phyloP scores from a whole-genome alignment of 139 green algal genomes.

The Picochlorum sp. region DNA sequence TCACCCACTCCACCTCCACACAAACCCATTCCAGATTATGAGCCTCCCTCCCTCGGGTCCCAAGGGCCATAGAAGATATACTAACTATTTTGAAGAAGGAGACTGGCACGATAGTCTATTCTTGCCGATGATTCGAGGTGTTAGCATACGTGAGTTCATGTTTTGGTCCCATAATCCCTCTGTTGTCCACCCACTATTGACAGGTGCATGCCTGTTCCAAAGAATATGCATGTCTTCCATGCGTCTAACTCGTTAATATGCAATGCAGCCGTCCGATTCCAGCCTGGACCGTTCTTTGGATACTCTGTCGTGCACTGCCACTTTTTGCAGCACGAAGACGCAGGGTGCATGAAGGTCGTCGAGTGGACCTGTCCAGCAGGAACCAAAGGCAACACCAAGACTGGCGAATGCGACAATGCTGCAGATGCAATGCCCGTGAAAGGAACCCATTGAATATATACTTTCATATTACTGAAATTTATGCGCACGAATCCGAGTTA shows the following conservation, averaged over 20 bases:
- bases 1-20: not conserved
- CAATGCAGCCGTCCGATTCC: not conserved
- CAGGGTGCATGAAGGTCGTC: conserved; percentile 5
- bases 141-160: not conserved
- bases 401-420: not conserved
- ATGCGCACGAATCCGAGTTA: no score
- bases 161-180: not conserved
- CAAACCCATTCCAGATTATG: not conserved
- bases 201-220: no score
- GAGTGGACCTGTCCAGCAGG: not conserved
- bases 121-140: not conserved
- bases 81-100: not conserved
- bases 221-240: no score
- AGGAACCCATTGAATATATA: not conserved
- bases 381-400: not conserved
- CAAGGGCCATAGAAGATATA: not conserved
- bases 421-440: not conserved
- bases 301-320: not conserved
- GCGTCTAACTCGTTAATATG: not conserved
- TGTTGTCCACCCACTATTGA: not conserved
- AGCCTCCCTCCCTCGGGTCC: not conserved
- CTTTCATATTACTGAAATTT: no score
- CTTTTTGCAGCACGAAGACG: not conserved
- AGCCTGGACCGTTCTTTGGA: not conserved
- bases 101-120: not conserved